Conservation (phyloP, 306 rosid genomes). For the Prunus kanzakura region DNA sequence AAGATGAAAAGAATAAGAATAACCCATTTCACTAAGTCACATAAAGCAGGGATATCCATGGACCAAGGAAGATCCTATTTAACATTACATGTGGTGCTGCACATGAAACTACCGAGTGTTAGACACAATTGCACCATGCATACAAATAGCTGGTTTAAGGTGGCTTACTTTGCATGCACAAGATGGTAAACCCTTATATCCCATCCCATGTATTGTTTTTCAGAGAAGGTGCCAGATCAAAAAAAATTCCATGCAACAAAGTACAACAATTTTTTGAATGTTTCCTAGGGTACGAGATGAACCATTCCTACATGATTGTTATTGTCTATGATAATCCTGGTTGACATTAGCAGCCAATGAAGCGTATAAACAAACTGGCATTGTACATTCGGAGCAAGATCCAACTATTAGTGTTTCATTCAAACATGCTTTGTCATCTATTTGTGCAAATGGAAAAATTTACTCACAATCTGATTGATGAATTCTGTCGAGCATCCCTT, state of each 20-base stretch:
- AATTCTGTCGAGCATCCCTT: slow-evolving; percentile 80
- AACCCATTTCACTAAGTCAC: slow-evolving; percentile 17
- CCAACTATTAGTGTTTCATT: neutral
- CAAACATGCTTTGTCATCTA: neutral
- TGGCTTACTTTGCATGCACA: neutral
- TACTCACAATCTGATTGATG: slow-evolving; percentile 88
- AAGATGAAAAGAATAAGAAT: slow-evolving; percentile 20
- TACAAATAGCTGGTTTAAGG: neutral
- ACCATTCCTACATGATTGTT: neutral
- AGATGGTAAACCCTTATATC: neutral
- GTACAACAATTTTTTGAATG: neutral
- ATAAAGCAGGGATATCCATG: neutral
- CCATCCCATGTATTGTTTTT: neutral
- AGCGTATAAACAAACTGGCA: neutral
- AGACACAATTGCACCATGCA: neutral
- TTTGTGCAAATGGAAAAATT: neutral
- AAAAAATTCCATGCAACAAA: neutral
- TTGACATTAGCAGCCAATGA: neutral
- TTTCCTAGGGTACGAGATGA: neutral
- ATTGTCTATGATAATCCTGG: neutral
- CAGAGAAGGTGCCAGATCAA: neutral
- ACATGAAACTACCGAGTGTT: neutral
- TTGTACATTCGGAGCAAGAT: neutral
- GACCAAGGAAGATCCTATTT: neutral
- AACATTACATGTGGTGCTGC: neutral